phyloP scores from a whole-genome alignment of 495 filamentous ascomycete genomes.

The Bombardia bombarda region DNA sequence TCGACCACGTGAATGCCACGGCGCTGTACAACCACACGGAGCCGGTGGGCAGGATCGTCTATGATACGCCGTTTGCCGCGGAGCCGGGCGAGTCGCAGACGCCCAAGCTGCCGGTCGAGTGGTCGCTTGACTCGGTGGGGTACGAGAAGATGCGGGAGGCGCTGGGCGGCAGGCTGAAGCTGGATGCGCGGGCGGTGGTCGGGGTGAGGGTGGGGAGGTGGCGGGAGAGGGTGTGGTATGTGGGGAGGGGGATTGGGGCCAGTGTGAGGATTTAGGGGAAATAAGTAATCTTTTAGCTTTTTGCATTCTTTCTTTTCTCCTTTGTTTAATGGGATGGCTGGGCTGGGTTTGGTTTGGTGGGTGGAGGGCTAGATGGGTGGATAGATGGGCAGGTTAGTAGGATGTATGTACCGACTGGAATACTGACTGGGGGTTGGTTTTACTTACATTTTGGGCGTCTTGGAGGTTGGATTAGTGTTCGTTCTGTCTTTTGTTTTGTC shows the following conservation, averaged over 20 bases:
- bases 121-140: slow-evolving; percentile 68
- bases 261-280: slow-evolving; percentile 50
- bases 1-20: slow-evolving; percentile 74
- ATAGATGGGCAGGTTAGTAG: too few relatives aligned
- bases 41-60: slow-evolving; percentile 65
- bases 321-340: not conserved
- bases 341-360: too few relatives aligned
- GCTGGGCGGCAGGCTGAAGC: slow-evolving; percentile 69
- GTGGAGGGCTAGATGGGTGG: too few relatives aligned
- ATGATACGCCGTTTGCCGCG: slow-evolving; percentile 65
- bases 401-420: too few relatives aligned
- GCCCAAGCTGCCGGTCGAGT: slow-evolving; percentile 72
- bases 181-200: slow-evolving; percentile 71
- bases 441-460: too few relatives aligned
- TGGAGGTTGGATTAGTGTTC: too few relatives aligned
- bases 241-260: slow-evolving; percentile 67
- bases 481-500: too few relatives aligned
- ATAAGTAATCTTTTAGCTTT: not conserved
- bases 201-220: slow-evolving; percentile 65
- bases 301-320: not conserved
- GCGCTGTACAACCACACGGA: slow-evolving; percentile 77
- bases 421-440: too few relatives aligned
- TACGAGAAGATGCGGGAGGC: slow-evolving; percentile 74
- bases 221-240: slow-evolving; percentile 59
- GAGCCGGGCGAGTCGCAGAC: slow-evolving; percentile 63